These are phyloP conservation scores for Phytophthora fragariae DNA, from an alignment of 352 stramenopile genomes.

Conservation along the genomic window DNA sequence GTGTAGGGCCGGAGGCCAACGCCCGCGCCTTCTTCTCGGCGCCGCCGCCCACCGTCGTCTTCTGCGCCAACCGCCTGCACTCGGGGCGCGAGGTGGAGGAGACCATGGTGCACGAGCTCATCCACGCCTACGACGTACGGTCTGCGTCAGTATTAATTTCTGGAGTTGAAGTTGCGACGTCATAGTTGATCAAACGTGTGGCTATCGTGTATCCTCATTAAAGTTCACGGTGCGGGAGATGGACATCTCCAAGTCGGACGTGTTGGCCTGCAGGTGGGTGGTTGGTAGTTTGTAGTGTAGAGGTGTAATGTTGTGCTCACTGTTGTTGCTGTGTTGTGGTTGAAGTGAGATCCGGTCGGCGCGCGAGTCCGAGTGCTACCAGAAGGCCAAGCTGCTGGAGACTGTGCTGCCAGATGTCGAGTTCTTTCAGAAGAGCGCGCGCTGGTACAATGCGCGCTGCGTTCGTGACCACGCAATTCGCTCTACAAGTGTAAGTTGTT, in stretches of 20 bases:
- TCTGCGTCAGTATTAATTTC: background rate
- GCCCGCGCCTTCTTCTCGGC: constrained; percentile 87
- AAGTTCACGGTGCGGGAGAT: constrained; percentile 88
- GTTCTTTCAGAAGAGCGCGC: constrained; percentile 68
- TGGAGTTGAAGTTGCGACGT: constrained; percentile 14
- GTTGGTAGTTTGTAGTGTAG: background rate
- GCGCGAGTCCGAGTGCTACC: constrained; percentile 85
- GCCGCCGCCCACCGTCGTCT: constrained; percentile 81
- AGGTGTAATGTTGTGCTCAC: constrained; percentile 1
- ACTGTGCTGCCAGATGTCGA: constrained; percentile 64
- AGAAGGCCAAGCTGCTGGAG: constrained; percentile 72
- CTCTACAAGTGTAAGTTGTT: constrained; percentile 63
- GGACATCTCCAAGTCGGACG: constrained; percentile 84
- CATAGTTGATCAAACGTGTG: background rate
- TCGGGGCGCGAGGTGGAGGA: constrained; percentile 80
- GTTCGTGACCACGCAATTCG: constrained; percentile 79
- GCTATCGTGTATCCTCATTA: background rate
- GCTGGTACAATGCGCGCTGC: constrained; percentile 71
- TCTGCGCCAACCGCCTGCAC: constrained; percentile 83
- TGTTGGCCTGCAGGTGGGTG: constrained; percentile 78
- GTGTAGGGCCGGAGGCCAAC: constrained; percentile 71
- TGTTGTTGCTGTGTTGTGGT: constrained; percentile 2
- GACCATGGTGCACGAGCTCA: constrained; percentile 87
- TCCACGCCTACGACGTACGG: constrained; percentile 86
- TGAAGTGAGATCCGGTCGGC: constrained; percentile 82